Base-by-base conservation (phyloP, 2,329 filamentous ascomycete species). In the Alternaria arbusti region DNA sequence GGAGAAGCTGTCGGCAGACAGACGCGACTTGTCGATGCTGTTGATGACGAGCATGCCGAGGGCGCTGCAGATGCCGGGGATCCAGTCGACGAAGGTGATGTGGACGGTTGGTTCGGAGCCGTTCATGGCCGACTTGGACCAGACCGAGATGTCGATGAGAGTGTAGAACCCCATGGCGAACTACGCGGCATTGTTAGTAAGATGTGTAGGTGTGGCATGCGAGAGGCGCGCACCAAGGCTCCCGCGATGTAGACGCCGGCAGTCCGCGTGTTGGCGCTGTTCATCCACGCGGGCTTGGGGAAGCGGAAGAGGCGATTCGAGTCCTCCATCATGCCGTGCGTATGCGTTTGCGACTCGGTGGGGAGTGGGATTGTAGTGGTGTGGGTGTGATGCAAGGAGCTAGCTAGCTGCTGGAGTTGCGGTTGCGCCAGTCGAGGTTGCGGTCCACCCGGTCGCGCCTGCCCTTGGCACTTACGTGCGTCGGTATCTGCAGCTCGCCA, bases 41-140 rank as follows among this genome's bases (percentile, higher is more conserved):
- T 91, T 91, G 83, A 91, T 91, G 70, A 91, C 88, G 54, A 91
- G 84, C 89, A 91, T 91, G 64, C 89, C 89, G 30, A 91, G 84
- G 64, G 87, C 84, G 46, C 87, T 89, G 83, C 89, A 91, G 80
- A 91, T 91, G 64, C 86, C 86, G 4, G 89, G 89, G 70, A 91
- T 89, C 89, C 89, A 91, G 82, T 91, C 89, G 69, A 91, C 85
- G 78, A 91, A 91, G 78, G 86, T 90, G 74, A 91, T 85, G 79
- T 91, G 88, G 20, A 89, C 84, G 57, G 72, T 32, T 13, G 77
- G 77, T 63, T 84, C 79, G 54, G 87, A 87, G 66, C 86, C 87
- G 78, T 91, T 91, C 73, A 84, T 84, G 58, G 82, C 73, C 62
- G 88, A 89, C 71, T 87, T 87, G 55, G 88, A 90, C 81, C 85